These are phyloP conservation scores for Aspergillus nidulans DNA, from an alignment of 495 filamentous ascomycete genomes.

Conservation along the genomic window DNA sequence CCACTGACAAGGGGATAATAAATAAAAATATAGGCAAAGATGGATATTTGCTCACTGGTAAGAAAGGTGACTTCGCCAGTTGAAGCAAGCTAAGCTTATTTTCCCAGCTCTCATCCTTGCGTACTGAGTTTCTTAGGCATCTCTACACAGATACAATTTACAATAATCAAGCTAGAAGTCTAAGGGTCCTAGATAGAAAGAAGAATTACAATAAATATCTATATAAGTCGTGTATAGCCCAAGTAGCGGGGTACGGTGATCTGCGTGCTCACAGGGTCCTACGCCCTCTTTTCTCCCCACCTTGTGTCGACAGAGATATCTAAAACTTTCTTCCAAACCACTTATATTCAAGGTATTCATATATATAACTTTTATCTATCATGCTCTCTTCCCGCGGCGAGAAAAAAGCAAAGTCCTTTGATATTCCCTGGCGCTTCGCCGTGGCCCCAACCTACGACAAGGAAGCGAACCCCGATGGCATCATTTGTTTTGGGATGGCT, in stretches of 20 bases:
- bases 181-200: too few relatives aligned
- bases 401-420: constrained; percentile 21
- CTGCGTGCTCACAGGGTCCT: not conserved
- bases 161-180: too few relatives aligned
- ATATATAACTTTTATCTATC: not conserved
- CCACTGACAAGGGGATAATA: too few relatives aligned
- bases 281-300: not conserved
- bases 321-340: not conserved
- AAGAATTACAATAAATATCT: too few relatives aligned
- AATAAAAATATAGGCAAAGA: too few relatives aligned
- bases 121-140: not conserved
- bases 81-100: not conserved
- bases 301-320: too few relatives aligned
- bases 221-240: not conserved
- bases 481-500: constrained; percentile 34
- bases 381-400: constrained; percentile 32
- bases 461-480: constrained; percentile 24
- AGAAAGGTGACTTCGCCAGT: not conserved
- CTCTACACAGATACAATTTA: too few relatives aligned
- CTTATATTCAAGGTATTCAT: not conserved
- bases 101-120: not conserved
- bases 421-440: constrained; percentile 29
- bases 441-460: constrained; percentile 27
- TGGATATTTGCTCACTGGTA: too few relatives aligned
- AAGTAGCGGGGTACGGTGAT: not conserved